phyloP scores from a whole-genome alignment of 257 asterid species.

The Solanum verrucosum region DNA sequence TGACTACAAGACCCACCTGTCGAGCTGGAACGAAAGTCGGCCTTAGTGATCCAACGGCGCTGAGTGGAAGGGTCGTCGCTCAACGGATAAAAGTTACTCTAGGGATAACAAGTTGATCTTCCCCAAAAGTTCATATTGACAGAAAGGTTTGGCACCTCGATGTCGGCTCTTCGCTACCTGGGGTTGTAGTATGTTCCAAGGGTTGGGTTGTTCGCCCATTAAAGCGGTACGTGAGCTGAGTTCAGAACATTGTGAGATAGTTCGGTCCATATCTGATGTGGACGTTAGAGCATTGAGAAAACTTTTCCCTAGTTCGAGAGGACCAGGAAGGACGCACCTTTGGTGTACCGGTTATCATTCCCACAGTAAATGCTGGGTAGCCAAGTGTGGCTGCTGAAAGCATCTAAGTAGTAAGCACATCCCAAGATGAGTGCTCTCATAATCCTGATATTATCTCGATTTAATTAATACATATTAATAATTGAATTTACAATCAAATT shows the following conservation, averaged over 20 bases:
- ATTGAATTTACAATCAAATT: too few relatives aligned
- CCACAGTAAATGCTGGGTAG: neutral
- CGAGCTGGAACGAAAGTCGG: too few relatives aligned
- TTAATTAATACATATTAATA: too few relatives aligned
- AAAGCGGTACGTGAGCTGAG: neutral
- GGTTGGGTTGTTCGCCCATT: neutral
- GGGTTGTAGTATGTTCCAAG: neutral
- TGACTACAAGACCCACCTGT: neutral
- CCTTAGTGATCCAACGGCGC: too few relatives aligned
- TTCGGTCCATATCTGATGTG: neutral
- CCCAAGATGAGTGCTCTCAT: too few relatives aligned
- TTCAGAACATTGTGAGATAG: neutral
- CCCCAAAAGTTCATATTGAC: neutral
- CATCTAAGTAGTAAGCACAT: too few relatives aligned
- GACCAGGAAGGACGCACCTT: neutral
- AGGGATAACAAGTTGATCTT: neutral
- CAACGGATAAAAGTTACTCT: too few relatives aligned
- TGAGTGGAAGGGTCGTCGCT: neutral
- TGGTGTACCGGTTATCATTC: too few relatives aligned
- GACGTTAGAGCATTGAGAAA: neutral
- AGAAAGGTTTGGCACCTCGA: too few relatives aligned
- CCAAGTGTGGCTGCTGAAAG: neutral
- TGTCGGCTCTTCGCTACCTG: too few relatives aligned
- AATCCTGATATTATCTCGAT: too few relatives aligned
- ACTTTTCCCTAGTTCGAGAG: neutral